Conservation (phyloP, 1,284 basidiomycete species). For the Papiliotrema nemorosa region DNA sequence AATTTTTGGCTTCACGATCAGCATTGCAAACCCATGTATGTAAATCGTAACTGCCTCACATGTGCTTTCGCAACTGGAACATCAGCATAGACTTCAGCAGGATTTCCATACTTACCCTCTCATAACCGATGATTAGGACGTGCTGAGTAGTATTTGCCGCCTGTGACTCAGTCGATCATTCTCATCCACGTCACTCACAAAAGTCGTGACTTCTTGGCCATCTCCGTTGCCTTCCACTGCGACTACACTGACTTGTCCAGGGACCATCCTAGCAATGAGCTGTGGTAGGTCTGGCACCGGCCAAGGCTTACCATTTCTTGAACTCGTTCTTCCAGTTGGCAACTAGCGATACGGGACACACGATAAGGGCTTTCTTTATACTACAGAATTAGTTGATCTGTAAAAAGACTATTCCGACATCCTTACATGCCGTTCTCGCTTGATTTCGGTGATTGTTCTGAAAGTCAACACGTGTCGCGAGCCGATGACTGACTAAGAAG, state of each 20-base stretch:
- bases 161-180: slow-evolving; percentile 13
- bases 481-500: slow-evolving; percentile 63
- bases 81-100: neutral
- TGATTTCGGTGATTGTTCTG: slow-evolving; percentile 73
- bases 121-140: slow-evolving; percentile 93
- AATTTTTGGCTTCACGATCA: slow-evolving; percentile 44
- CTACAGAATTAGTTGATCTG: slow-evolving; percentile 17
- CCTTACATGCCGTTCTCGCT: slow-evolving; percentile 55
- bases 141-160: slow-evolving; percentile 62
- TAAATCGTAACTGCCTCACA: slow-evolving; percentile 54
- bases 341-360: slow-evolving; percentile 89
- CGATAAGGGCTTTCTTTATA: slow-evolving; percentile 77
- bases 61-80: slow-evolving; percentile 64
- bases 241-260: slow-evolving; percentile 55
- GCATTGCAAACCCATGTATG: neutral
- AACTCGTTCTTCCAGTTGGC: slow-evolving; percentile 98
- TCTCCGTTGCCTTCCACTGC: slow-evolving; percentile 71
- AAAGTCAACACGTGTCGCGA: slow-evolving; percentile 1
- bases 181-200: slow-evolving; percentile 56
- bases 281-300: no score
- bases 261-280: slow-evolving; percentile 11
- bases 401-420: neutral
- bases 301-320: slow-evolving; percentile 68
- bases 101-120: slow-evolving; percentile 53
- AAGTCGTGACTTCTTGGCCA: slow-evolving; percentile 67